A percentile compares a stretch with the other conserved stretches of the same genome.
Evolutionary conservation across 1,284 basidiomycete genomes (phyloP).

Genomic region (Sphagnurus paluster): DNA sequence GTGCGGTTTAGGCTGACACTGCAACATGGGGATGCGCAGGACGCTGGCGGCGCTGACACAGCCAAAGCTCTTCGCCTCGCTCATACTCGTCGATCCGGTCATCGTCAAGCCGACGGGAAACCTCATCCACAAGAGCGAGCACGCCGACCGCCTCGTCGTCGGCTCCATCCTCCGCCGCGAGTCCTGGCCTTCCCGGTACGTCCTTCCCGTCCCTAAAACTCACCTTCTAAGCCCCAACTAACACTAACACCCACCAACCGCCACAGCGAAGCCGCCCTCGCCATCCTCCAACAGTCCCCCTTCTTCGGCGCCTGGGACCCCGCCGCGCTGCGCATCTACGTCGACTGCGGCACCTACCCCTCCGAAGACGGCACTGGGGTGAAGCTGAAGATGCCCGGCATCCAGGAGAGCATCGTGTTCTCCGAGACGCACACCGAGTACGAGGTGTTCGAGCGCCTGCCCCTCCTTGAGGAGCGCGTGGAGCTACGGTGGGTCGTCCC

Average conservation of each 20-base stretch:
- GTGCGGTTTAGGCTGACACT: too few species aligned
- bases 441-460: conserved; percentile 22
- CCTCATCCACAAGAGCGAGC: conserved; percentile 7
- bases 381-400: conserved; percentile 58
- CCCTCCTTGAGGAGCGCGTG: conserved; percentile 22
- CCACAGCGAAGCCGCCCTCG: conserved; percentile 68
- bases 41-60: conserved; percentile 58
- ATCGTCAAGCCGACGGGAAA: conserved; percentile 38
- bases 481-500: conserved; percentile 35
- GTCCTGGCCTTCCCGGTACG: conserved; percentile 62
- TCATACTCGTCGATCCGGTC: conserved; percentile 84
- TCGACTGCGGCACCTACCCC: conserved; percentile 62
- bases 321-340: conserved; percentile 64
- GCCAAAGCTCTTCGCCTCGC: conserved; percentile 69
- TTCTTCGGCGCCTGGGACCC: conserved; percentile 81
- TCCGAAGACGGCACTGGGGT: conserved; percentile 29
- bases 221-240: background rate
- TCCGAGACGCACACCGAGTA: conserved; percentile 20
- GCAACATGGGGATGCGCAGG: conserved; percentile 29
- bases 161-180: conserved; percentile 65
- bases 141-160: conserved; percentile 25
- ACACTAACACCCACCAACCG: too few species aligned
- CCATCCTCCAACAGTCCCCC: conserved; percentile 50
- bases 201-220: conserved; percentile 10
- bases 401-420: conserved; percentile 26